These are phyloP conservation scores for Termitomyces sp. DNA, from an alignment of 768 basidiomycete genomes.

Conservation along the genomic window DNA sequence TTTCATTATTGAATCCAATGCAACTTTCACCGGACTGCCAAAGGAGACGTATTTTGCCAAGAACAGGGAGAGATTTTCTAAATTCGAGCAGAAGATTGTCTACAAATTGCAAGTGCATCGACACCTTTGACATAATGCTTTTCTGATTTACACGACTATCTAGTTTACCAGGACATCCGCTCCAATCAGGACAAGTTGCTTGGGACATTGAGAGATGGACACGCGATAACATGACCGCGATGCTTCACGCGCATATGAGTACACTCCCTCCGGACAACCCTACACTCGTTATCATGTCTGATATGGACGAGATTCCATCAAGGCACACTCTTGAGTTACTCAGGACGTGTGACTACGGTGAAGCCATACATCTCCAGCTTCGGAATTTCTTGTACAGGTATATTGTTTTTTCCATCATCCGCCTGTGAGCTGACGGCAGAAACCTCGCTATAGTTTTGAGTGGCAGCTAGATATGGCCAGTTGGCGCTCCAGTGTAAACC, in stretches of 20 bases:
- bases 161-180: conserved; percentile 44
- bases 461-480: conserved; percentile 52
- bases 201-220: conserved; percentile 49
- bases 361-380: conserved; percentile 56
- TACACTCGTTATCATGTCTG: conserved; percentile 56
- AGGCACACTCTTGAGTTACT: conserved; percentile 48
- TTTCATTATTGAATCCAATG: conserved; percentile 59
- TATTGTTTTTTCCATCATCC: conserved; percentile 12
- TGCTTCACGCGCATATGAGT: conserved; percentile 37
- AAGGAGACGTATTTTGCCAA: conserved; percentile 50
- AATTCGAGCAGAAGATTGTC: conserved; percentile 51
- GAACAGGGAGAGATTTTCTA: conserved; percentile 41
- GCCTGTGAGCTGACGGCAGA: neutral
- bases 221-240: conserved; percentile 44
- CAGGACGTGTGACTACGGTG: conserved; percentile 48
- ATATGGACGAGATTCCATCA: conserved; percentile 61
- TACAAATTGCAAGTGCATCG: conserved; percentile 40
- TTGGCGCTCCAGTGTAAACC: conserved; percentile 55
- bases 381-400: conserved; percentile 60
- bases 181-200: conserved; percentile 37
- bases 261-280: conserved; percentile 25
- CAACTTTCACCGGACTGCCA: conserved; percentile 57
- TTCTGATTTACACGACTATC: neutral
- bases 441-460: conserved; percentile 37
- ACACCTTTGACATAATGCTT: neutral